phyloP scores from a whole-genome alignment of 2,329 filamentous ascomycete genomes.

The Torrubiella hemipterigena region DNA sequence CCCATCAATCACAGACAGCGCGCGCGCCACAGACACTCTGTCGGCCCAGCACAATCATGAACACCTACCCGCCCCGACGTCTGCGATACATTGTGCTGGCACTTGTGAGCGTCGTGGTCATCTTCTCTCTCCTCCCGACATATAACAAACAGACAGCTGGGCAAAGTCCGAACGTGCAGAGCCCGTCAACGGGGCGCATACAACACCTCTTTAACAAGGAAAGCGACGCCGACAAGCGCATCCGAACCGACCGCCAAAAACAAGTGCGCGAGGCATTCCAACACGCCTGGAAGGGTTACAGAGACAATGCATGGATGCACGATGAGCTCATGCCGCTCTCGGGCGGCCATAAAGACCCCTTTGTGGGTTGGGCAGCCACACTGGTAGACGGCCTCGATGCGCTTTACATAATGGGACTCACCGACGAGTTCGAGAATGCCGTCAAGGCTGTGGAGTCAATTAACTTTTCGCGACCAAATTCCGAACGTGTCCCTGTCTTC shows the following conservation, averaged over 20 bases:
- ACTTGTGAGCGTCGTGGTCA: too few relatives aligned
- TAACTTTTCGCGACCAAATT: slow-evolving; percentile 34
- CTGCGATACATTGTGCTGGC: too few relatives aligned
- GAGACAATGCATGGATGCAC: slow-evolving; percentile 35
- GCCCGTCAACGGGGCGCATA: too few relatives aligned
- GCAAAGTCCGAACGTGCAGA: too few relatives aligned
- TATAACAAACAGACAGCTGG: too few relatives aligned
- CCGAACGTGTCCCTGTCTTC: slow-evolving; percentile 33
- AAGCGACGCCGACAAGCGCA: slow-evolving; percentile 7
- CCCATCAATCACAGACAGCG: too few relatives aligned
- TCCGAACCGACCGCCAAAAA: slow-evolving; percentile 21
- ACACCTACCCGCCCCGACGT: too few relatives aligned
- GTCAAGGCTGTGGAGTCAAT: slow-evolving; percentile 33
- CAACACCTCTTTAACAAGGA: too few relatives aligned
- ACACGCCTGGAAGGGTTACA: slow-evolving; percentile 38
- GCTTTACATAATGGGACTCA: slow-evolving; percentile 48
- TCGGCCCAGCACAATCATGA: too few relatives aligned
- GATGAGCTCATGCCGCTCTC: slow-evolving; percentile 39
- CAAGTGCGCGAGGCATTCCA: slow-evolving; percentile 30
- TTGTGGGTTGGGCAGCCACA: slow-evolving; percentile 46
- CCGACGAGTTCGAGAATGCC: slow-evolving; percentile 43
- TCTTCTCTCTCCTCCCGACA: too few relatives aligned
- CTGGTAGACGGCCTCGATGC: slow-evolving; percentile 50
- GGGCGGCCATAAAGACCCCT: slow-evolving; percentile 31
- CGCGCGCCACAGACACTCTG: too few relatives aligned